Percentiles rank a stretch among this genome's conserved stretches.
Conservation (phyloP, 73 alveolate genomes). For the Breviolum minutum region DNA sequence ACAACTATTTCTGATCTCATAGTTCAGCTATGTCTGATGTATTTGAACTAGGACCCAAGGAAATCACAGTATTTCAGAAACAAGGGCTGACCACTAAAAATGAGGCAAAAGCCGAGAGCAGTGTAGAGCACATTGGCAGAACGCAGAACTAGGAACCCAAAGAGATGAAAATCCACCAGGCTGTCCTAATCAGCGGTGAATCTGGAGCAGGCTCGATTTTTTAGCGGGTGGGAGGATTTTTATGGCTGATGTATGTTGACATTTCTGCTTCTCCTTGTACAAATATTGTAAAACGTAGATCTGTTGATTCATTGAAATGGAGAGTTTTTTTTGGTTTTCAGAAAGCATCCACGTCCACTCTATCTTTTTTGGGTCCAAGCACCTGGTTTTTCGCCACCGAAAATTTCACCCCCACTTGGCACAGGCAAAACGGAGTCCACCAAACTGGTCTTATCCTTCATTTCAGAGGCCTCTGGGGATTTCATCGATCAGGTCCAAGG, state of each 20-base stretch:
- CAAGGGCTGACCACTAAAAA: neutral
- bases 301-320: too few relatives aligned
- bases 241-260: too few relatives aligned
- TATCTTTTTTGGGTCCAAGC: too few relatives aligned
- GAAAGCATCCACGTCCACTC: too few relatives aligned
- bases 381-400: too few relatives aligned
- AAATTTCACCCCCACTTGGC: too few relatives aligned
- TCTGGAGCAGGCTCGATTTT: slow-evolving; percentile 95
- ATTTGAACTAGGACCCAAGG: neutral
- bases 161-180: neutral
- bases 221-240: too few relatives aligned
- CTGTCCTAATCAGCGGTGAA: slow-evolving; percentile 93
- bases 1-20: too few relatives aligned
- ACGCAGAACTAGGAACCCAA: neutral
- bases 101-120: neutral
- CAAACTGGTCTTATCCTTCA: slow-evolving; percentile 76
- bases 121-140: neutral
- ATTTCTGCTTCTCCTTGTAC: too few relatives aligned
- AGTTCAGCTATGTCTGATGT: too few relatives aligned
- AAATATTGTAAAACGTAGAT: too few relatives aligned
- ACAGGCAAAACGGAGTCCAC: slow-evolving; percentile 90
- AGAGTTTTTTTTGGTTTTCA: too few relatives aligned
- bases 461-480: slow-evolving; percentile 6
- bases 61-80: neutral
- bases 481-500: neutral